Percentiles rank a stretch among this genome's conserved stretches.
These are phyloP conservation scores for Penicillium capsulatum DNA, from an alignment of 2,329 filamentous ascomycete species.

Conservation along the genomic window DNA sequence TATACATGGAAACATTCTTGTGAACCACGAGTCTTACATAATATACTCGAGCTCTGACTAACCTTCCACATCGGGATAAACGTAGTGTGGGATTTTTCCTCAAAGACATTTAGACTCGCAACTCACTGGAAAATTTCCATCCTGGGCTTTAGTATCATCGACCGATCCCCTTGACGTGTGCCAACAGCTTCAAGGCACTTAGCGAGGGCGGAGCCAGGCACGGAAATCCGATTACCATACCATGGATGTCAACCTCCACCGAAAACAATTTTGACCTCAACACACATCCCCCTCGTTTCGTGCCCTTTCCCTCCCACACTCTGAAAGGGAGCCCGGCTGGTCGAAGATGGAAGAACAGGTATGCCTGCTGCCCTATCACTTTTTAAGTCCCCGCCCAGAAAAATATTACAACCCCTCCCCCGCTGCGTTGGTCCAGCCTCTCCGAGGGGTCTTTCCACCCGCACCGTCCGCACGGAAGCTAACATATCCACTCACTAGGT, in stretches of 20 bases:
- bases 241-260: conserved; percentile 22
- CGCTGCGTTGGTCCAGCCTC: conserved; percentile 14
- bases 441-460: conserved; percentile 9
- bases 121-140: background rate
- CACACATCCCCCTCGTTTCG: conserved; percentile 25
- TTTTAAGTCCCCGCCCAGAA: conserved; percentile 8
- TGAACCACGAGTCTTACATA: background rate
- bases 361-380: conserved; percentile 13
- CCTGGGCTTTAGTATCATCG: background rate
- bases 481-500: conserved; percentile 54
- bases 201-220: conserved; percentile 23
- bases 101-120: background rate
- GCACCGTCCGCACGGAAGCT: conserved; percentile 7
- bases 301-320: conserved; percentile 21
- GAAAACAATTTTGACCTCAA: conserved; percentile 26
- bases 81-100: conserved; percentile 3
- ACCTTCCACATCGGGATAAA: conserved; percentile 5
- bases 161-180: background rate
- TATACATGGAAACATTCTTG: no score
- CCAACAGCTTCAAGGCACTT: conserved; percentile 1
- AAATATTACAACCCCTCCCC: conserved; percentile 11
- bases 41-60: conserved; percentile 1
- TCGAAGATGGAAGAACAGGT: conserved; percentile 47
- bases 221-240: conserved; percentile 26
- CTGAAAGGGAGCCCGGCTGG: conserved; percentile 35